Conservation (phyloP, 805 yeast species). For the Candida caryicola region DNA sequence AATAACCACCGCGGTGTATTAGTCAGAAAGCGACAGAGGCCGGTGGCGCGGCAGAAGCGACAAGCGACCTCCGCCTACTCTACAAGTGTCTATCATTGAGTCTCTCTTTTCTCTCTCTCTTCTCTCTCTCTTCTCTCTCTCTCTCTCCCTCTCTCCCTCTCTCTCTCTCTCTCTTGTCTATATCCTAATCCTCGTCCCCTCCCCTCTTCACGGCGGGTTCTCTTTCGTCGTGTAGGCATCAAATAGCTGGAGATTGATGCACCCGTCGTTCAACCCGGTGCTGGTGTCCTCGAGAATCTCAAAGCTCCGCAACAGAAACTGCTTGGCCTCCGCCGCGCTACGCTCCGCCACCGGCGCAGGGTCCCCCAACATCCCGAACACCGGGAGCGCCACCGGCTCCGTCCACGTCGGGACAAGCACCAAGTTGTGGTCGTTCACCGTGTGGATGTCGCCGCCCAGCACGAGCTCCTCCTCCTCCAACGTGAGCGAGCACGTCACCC, state of each 20-base stretch:
- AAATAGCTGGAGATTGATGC: constrained; percentile 36
- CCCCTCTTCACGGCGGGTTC: constrained; percentile 30
- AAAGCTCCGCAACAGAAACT: constrained; percentile 26
- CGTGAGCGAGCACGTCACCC: constrained; percentile 19
- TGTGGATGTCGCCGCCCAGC: constrained; percentile 31
- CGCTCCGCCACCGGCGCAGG: background rate
- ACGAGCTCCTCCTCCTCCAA: constrained; percentile 33
- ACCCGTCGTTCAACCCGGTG: constrained; percentile 27
- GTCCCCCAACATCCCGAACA: constrained; percentile 14
- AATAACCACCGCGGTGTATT: too few species aligned
- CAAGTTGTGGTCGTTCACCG: constrained; percentile 27
- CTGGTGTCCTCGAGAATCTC: constrained; percentile 38
- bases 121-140: too few species aligned
- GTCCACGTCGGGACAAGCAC: constrained; percentile 15
- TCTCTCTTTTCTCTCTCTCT: too few species aligned
- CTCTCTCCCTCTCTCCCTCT: too few species aligned
- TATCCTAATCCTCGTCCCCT: background rate
- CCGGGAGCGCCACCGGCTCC: constrained; percentile 11
- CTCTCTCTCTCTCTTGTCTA: too few species aligned
- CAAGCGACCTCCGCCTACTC: too few species aligned
- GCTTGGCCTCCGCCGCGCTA: background rate
- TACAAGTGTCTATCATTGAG: too few species aligned
- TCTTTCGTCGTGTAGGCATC: constrained; percentile 42
- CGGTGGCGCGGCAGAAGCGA: too few species aligned
- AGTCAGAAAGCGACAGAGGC: too few species aligned